A percentile compares a stretch with the other conserved stretches of the same genome.
phyloP scores from a whole-genome alignment of 1,284 basidiomycete species.

The Chalciporus sp. region DNA sequence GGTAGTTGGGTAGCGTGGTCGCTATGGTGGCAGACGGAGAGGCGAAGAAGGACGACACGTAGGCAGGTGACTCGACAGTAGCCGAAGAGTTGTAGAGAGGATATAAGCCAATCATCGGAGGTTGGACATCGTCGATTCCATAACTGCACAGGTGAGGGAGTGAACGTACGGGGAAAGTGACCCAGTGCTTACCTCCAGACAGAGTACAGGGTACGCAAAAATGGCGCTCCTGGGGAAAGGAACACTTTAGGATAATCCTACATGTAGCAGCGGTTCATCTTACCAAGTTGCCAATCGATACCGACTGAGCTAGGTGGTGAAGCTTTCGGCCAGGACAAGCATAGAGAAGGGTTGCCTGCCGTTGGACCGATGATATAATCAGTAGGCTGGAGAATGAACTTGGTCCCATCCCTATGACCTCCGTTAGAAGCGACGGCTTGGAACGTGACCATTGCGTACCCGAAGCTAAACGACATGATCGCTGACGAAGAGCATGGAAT shows the following conservation, averaged over 20 bases:
- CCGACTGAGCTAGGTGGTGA: slow-evolving; percentile 69
- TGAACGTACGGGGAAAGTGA: slow-evolving; percentile 5
- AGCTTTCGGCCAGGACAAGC: slow-evolving; percentile 83
- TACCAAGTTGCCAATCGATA: slow-evolving; percentile 85
- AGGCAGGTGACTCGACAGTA: slow-evolving; percentile 40
- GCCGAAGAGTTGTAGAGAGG: slow-evolving; percentile 51
- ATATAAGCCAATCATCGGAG: slow-evolving; percentile 76
- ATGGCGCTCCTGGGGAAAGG: slow-evolving; percentile 58
- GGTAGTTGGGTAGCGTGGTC: slow-evolving; percentile 77
- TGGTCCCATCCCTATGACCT: slow-evolving; percentile 22
- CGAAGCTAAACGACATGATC: slow-evolving; percentile 75
- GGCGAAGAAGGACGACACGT: slow-evolving; percentile 58
- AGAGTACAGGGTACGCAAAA: slow-evolving; percentile 81
- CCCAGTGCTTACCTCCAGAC: slow-evolving; percentile 65
- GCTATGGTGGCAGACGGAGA: slow-evolving; percentile 64
- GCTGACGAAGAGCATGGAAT: slow-evolving; percentile 74
- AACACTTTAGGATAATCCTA: neutral
- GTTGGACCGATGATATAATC: slow-evolving; percentile 84
- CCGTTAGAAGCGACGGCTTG: slow-evolving; percentile 4
- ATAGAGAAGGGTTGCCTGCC: slow-evolving; percentile 64
- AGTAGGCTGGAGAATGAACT: slow-evolving; percentile 61
- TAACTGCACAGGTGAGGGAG: slow-evolving; percentile 46
- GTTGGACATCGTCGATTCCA: slow-evolving; percentile 70
- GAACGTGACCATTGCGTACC: slow-evolving; percentile 42
- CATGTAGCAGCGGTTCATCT: neutral